These are phyloP conservation scores for Henckelia pumila DNA, from an alignment of 257 asterid genomes.

Conservation along the genomic window DNA sequence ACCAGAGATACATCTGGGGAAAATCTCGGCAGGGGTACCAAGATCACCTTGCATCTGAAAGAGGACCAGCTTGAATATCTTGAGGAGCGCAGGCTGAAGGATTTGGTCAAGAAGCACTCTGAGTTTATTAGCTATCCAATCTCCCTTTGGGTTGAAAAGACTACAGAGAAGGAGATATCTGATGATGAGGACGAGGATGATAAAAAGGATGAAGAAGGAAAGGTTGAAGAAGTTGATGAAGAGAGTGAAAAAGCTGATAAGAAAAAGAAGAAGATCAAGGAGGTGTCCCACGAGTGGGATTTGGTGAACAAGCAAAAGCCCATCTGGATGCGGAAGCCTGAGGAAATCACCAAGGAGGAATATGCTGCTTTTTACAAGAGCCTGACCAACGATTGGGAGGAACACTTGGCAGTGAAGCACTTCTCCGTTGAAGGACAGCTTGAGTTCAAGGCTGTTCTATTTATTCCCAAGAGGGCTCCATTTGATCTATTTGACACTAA, in stretches of 20 bases:
- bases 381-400: slow-evolving; percentile 23
- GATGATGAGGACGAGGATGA: slow-evolving; percentile 27
- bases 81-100: slow-evolving; percentile 24
- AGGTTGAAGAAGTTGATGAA: slow-evolving; percentile 21
- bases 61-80: slow-evolving; percentile 28
- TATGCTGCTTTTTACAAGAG: slow-evolving; percentile 24
- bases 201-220: slow-evolving; percentile 22
- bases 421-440: slow-evolving; percentile 10
- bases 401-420: slow-evolving; percentile 7
- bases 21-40: slow-evolving; percentile 26
- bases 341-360: slow-evolving; percentile 23
- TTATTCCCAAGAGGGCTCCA: slow-evolving; percentile 11
- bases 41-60: slow-evolving; percentile 22
- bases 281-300: slow-evolving; percentile 27
- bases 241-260: slow-evolving; percentile 23
- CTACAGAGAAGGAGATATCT: slow-evolving; percentile 19
- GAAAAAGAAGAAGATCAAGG: slow-evolving; percentile 22
- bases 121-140: slow-evolving; percentile 29
- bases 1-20: slow-evolving; percentile 21
- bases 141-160: slow-evolving; percentile 22
- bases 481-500: slow-evolving; percentile 7
- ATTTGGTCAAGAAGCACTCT: slow-evolving; percentile 22
- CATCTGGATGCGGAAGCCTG: slow-evolving; percentile 26
- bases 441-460: slow-evolving; percentile 13
- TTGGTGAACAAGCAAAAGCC: slow-evolving; percentile 27